Percentiles rank a stretch among this genome's conserved stretches.
Conservation (phyloP, 108 stramenopile species). For the Fistulifera pelliculosa region DNA sequence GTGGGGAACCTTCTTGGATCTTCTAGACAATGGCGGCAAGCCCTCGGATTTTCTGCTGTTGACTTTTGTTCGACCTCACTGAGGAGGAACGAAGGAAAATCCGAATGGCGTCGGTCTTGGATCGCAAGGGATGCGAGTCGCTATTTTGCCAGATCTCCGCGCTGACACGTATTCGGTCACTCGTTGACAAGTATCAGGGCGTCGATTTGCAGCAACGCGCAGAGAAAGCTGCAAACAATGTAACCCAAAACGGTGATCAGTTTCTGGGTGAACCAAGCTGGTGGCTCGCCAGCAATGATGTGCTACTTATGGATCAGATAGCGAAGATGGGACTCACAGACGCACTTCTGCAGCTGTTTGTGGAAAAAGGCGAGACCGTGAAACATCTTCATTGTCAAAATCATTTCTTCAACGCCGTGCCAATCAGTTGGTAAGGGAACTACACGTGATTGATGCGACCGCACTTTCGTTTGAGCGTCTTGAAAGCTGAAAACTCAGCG, state of each 20-base stretch:
- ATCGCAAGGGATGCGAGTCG: constrained; percentile 50
- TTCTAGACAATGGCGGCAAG: constrained; percentile 43
- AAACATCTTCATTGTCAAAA: background rate
- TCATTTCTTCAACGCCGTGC: constrained; percentile 2
- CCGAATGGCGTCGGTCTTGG: constrained; percentile 40
- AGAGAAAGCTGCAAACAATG: background rate
- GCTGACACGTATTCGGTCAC: constrained; percentile 49
- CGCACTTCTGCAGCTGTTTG: constrained; percentile 1
- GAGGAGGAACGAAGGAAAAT: constrained; percentile 13
- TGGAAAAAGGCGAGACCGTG: background rate
- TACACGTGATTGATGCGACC: constrained; percentile 2
- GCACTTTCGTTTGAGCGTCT: too few relatives aligned
- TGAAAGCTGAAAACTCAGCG: too few relatives aligned
- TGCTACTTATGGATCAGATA: background rate
- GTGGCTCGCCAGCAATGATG: background rate
- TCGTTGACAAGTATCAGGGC: constrained; percentile 26
- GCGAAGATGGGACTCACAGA: background rate
- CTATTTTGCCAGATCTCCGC: constrained; percentile 56
- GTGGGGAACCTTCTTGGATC: constrained; percentile 29
- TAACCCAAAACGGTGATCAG: background rate
- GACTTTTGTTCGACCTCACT: constrained; percentile 34
- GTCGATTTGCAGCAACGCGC: background rate
- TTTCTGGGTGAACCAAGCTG: background rate
- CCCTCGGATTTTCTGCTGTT: constrained; percentile 37
- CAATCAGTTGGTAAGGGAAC: background rate